phyloP scores from a whole-genome alignment of 331 rosid species.

The Malus hybrid region DNA sequence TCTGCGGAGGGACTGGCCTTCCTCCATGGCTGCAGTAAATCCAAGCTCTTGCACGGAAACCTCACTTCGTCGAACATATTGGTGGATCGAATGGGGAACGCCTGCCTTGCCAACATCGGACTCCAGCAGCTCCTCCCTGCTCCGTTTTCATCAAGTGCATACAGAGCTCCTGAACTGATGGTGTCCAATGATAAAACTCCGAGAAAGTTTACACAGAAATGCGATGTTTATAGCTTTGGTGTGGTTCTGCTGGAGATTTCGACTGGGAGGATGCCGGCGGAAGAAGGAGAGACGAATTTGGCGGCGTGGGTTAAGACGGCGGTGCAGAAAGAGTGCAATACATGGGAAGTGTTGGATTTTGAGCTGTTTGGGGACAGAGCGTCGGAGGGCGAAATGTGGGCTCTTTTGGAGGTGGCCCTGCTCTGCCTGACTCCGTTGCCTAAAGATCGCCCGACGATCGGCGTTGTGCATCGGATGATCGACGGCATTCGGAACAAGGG shows the following conservation, averaged over 20 bases:
- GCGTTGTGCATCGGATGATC: slow-evolving; percentile 19
- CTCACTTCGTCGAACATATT: slow-evolving; percentile 17
- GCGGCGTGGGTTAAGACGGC: neutral
- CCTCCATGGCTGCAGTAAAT: slow-evolving; percentile 3
- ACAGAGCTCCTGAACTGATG: slow-evolving; percentile 9
- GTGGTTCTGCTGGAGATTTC: slow-evolving; percentile 22
- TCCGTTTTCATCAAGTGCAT: neutral
- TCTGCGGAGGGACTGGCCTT: slow-evolving; percentile 12
- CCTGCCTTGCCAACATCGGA: slow-evolving; percentile 11
- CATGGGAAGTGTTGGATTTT: slow-evolving; percentile 20
- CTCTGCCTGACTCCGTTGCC: slow-evolving; percentile 16
- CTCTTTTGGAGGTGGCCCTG: slow-evolving; percentile 12
- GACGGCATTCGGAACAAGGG: slow-evolving; percentile 13
- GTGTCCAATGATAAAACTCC: neutral
- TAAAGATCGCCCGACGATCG: slow-evolving; percentile 21
- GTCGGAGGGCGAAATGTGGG: slow-evolving; percentile 14
- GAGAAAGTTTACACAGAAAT: neutral
- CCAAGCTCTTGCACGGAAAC: slow-evolving; percentile 19
- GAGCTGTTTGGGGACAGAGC: slow-evolving; percentile 13
- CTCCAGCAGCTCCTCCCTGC: slow-evolving; percentile 8
- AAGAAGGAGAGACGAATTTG: slow-evolving; percentile 3
- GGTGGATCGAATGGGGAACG: slow-evolving; percentile 6
- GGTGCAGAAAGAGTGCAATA: neutral
- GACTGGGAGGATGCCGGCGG: slow-evolving; percentile 3
- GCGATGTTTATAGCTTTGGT: slow-evolving; percentile 27